A percentile compares a stretch with the other conserved stretches of the same genome.
These are phyloP conservation scores for Crucibulum laeve DNA, from an alignment of 768 basidiomycete genomes.

Conservation along the genomic window DNA sequence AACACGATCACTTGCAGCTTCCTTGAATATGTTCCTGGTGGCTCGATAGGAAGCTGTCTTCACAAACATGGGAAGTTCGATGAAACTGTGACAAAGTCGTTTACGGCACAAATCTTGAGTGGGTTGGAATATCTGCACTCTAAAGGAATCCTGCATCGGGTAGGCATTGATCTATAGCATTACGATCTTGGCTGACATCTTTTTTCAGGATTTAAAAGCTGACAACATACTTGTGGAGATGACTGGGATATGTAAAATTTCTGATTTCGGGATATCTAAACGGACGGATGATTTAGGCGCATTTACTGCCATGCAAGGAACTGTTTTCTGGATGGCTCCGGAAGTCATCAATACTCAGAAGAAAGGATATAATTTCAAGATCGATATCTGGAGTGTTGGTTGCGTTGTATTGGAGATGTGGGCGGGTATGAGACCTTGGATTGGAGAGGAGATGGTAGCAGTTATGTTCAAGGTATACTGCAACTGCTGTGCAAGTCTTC, in stretches of 20 bases:
- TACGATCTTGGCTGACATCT: constrained; percentile 3
- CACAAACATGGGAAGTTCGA: constrained; percentile 91
- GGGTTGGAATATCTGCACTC: constrained; percentile 93
- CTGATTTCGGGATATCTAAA: constrained; percentile 99
- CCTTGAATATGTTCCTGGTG: constrained; percentile 98
- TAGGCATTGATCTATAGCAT: constrained; percentile 22
- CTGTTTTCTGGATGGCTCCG: constrained; percentile 99
- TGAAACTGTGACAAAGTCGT: constrained; percentile 88
- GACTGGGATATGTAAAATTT: constrained; percentile 92
- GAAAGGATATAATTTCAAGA: constrained; percentile 93
- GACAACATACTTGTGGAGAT: constrained; percentile 97
- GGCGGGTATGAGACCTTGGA: constrained; percentile 95
- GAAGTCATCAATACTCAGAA: constrained; percentile 86
- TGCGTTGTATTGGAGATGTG: constrained; percentile 99
- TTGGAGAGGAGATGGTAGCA: constrained; percentile 80
- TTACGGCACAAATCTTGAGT: constrained; percentile 86
- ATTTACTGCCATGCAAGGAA: constrained; percentile 93
- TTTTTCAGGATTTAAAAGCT: constrained; percentile 83
- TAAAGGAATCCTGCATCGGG: constrained; percentile 89
- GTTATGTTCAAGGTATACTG: constrained; percentile 86
- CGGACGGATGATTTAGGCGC: constrained; percentile 87
- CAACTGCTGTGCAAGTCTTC: background rate
- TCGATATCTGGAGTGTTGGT: constrained; percentile 98
- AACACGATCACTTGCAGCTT: constrained; percentile 51
- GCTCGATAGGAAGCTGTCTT: constrained; percentile 87